Evolutionary conservation across 2,329 filamentous ascomycete genomes (phyloP).

Genomic region (Ophiostoma perfectum): DNA sequence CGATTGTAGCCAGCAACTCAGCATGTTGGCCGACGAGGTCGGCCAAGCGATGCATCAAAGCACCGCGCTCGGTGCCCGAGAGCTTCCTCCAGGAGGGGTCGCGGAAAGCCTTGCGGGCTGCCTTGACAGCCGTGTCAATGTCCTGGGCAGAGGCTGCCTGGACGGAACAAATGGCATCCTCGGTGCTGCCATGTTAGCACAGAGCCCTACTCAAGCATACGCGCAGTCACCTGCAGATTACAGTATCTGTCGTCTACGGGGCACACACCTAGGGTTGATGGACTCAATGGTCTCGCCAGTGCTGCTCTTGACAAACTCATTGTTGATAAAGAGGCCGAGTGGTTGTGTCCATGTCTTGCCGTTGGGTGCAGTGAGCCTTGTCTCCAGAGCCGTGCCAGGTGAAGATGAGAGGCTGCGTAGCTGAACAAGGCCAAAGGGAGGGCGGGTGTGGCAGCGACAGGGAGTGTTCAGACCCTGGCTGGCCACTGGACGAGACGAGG

Average conservation of each 20-base stretch:
- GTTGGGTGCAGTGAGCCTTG: constrained; percentile 69
- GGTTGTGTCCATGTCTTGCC: constrained; percentile 67
- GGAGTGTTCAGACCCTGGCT: neutral
- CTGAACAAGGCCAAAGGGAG: neutral
- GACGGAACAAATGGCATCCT: constrained; percentile 65
- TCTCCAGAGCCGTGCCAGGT: constrained; percentile 26
- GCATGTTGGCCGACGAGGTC: constrained; percentile 62
- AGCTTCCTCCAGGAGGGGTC: constrained; percentile 63
- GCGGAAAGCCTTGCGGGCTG: constrained; percentile 64
- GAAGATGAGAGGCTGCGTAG: neutral
- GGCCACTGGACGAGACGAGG: neutral
- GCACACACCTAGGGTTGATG: constrained; percentile 62
- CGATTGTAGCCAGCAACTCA: constrained; percentile 45
- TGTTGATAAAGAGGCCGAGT: constrained; percentile 76
- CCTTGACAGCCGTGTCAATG: constrained; percentile 63
- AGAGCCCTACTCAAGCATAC: too few relatives aligned
- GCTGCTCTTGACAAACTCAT: constrained; percentile 67
- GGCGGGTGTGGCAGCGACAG: neutral
- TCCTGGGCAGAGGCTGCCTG: constrained; percentile 62
- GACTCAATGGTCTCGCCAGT: constrained; percentile 58
- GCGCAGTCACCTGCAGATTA: too few relatives aligned
- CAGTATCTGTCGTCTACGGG: too few relatives aligned
- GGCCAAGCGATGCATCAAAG: constrained; percentile 63
- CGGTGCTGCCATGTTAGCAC: constrained; percentile 37
- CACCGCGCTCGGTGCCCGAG: constrained; percentile 61